Evolutionary conservation across 345 rosid species (phyloP).

Genomic region (Lepidium aucheri): DNA sequence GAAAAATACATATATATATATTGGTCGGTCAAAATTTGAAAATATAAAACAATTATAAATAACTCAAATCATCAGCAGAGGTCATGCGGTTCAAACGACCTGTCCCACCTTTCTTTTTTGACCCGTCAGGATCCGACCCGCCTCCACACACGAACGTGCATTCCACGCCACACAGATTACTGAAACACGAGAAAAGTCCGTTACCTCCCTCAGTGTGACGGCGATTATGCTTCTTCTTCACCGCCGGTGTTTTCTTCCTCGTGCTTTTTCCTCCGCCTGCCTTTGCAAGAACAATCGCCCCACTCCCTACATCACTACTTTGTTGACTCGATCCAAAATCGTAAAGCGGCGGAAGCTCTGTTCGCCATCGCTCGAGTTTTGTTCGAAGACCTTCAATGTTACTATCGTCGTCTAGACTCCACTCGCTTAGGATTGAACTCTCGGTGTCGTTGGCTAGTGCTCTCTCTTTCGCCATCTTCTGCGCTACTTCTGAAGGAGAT

Average conservation of each 20-base stretch:
- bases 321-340: constrained; percentile 39
- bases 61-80: constrained; percentile 26
- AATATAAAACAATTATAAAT: constrained; percentile 9
- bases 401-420: constrained; percentile 49
- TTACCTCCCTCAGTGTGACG: constrained; percentile 35
- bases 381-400: constrained; percentile 74
- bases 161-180: constrained; percentile 59
- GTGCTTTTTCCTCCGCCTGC: constrained; percentile 18
- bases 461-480: constrained; percentile 39
- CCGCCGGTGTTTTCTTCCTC: constrained; percentile 18
- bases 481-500: constrained; percentile 82
- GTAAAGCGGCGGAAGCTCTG: constrained; percentile 65
- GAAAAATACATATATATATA: not conserved
- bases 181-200: constrained; percentile 59
- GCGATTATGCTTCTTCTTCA: constrained; percentile 19
- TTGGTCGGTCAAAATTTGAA: not conserved
- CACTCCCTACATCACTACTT: constrained; percentile 10
- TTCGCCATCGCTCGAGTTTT: constrained; percentile 73
- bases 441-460: constrained; percentile 31
- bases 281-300: not conserved
- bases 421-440: constrained; percentile 40
- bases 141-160: constrained; percentile 65
- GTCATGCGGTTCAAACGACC: constrained; percentile 20
- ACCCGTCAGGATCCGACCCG: constrained; percentile 15
- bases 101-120: constrained; percentile 14